Evolutionary conservation across 2,329 filamentous ascomycete genomes (phyloP).

Genomic region (Fusarium sp.): DNA sequence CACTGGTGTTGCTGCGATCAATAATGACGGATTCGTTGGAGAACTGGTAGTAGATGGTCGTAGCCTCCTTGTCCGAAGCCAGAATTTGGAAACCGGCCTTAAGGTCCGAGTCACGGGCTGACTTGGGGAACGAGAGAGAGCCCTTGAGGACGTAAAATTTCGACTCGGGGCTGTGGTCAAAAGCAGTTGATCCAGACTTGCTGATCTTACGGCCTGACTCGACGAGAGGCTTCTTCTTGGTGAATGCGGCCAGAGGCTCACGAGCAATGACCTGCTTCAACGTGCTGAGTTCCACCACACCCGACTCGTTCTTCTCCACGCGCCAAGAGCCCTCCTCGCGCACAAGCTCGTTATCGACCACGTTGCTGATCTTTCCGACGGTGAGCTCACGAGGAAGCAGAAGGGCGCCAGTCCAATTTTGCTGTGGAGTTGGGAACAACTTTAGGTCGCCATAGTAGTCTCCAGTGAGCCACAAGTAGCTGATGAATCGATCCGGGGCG

Average conservation of each 20-base stretch:
- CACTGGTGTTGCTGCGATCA: constrained; percentile 59
- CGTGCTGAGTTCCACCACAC: constrained; percentile 55
- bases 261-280: constrained; percentile 58
- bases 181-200: constrained; percentile 29
- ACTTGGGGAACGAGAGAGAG: constrained; percentile 55
- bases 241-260: constrained; percentile 54
- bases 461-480: constrained; percentile 61
- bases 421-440: constrained; percentile 57
- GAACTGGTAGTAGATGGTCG: constrained; percentile 62
- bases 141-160: constrained; percentile 59
- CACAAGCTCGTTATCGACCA: constrained; percentile 58
- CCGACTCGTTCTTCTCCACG: constrained; percentile 50
- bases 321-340: constrained; percentile 58
- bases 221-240: constrained; percentile 41
- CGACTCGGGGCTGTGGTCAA: constrained; percentile 39
- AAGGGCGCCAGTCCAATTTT: constrained; percentile 62
- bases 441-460: constrained; percentile 57
- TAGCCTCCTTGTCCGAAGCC: constrained; percentile 57
- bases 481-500: constrained; percentile 59
- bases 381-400: constrained; percentile 60
- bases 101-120: constrained; percentile 53
- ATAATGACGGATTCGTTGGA: constrained; percentile 60
- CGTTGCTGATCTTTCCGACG: constrained; percentile 57
- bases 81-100: constrained; percentile 60
- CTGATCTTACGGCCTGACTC: constrained; percentile 46